Conservation (phyloP, 2,329 filamentous ascomycete species). For the Ophiostoma angusticollis region DNA sequence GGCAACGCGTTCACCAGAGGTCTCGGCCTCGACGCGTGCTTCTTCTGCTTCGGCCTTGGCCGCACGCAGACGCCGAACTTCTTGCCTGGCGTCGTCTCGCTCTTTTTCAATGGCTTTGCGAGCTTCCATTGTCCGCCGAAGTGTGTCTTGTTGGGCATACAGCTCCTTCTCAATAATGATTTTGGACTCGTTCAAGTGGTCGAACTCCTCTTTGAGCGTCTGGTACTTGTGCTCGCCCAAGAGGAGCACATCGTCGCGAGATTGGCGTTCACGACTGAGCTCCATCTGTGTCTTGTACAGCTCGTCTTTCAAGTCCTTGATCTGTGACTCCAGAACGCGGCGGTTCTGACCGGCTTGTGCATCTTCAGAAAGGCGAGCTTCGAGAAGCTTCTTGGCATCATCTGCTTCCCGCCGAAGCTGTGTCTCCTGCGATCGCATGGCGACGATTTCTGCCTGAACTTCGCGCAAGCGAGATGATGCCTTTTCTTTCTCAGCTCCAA, state of each 20-base stretch:
- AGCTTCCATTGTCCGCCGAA: slow-evolving; percentile 74
- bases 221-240: slow-evolving; percentile 81
- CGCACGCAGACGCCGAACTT: slow-evolving; percentile 69
- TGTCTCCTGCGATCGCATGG: slow-evolving; percentile 69
- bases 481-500: slow-evolving; percentile 67
- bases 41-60: slow-evolving; percentile 79
- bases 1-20: slow-evolving; percentile 67
- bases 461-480: slow-evolving; percentile 65
- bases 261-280: slow-evolving; percentile 81
- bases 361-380: slow-evolving; percentile 82
- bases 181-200: slow-evolving; percentile 81
- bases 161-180: slow-evolving; percentile 97
- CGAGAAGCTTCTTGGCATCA: slow-evolving; percentile 74
- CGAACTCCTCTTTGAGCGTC: slow-evolving; percentile 71
- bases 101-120: slow-evolving; percentile 70
- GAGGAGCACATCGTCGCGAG: slow-evolving; percentile 82
- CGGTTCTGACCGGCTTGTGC: slow-evolving; percentile 70
- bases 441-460: slow-evolving; percentile 76
- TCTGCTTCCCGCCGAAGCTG: slow-evolving; percentile 80
- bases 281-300: slow-evolving; percentile 78
- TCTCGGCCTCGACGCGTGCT: slow-evolving; percentile 69
- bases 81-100: slow-evolving; percentile 75
- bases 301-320: slow-evolving; percentile 74
- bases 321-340: slow-evolving; percentile 73
- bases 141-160: slow-evolving; percentile 85